Evolutionary conservation across 163 green algal genomes (phyloP), one percentile per base, ranked within the genome.

Genomic region (Dunaliella salina): DNA sequence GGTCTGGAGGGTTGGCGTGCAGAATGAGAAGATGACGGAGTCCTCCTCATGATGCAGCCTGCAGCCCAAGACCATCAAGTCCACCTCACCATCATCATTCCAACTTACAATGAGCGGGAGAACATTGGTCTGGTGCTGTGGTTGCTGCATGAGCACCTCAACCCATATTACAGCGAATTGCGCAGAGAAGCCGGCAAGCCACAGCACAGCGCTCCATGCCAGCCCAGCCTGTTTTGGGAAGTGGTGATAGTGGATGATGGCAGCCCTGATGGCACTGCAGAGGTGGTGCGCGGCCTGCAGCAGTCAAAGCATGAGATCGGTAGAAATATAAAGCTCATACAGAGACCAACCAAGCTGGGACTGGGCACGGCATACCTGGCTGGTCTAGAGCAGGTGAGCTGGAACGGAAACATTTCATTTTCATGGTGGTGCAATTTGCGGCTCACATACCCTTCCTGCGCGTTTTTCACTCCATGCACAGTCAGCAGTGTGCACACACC

Each of bases 91-190:
- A 93, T 94, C 67, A 92, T 94, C 84, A 86, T 99, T 25, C 97
- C 97, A 0, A 99, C 97, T 4, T 99, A 98, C 92, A 99, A 99
- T 79, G 97, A 99, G 89, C 81, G 90, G 1, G 90, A 97, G 24
- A 99, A 99, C 90, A 95, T 99, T 11, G 88, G 91, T 0, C 90
- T 99, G 0, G 91, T 99, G 0, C 78, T 96, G 0, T 98, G 88
- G 86, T 88, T 99, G 32, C 87, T 98, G 8, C 40, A 86, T 13
- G 82, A 90, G 71, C 75, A 78, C 1, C 80, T 90, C 5, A 71
- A 29, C 1, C 26, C 45, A 0, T 69, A 82, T 24, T 75, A 63
- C 18, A 25, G 15, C 45, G 22, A 40, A 29, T 3, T 34, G 50
- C 30, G 17, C 32, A 59, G n/a, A 80, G 12, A 63, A 3, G 12